Base-by-base conservation (phyloP, 2,329 filamentous ascomycete species). In the Fusarium avenaceum region DNA sequence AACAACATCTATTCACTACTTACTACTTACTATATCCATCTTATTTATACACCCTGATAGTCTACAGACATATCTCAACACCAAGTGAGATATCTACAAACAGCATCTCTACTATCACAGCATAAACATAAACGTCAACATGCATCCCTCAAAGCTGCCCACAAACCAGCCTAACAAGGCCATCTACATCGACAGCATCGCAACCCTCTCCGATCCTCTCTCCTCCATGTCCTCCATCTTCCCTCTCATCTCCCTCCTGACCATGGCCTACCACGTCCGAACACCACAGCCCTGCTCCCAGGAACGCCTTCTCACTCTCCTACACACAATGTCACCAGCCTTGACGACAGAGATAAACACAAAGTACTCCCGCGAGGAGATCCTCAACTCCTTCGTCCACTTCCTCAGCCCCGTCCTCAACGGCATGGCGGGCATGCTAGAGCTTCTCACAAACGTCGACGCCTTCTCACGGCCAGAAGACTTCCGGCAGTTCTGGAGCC, bases 401-500 rank as follows among this genome's bases (percentile, higher is more conserved):
- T 74, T 74, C 51, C 61, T 74, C 39, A 74, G 71, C 56, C 72
- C 77, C 13, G 76, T 79, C 14, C 77, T 79, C 56, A 77, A 75
- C 58, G 77, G 77, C 38, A 70, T 78, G 66, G 75, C 76, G 5
- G 77, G 77, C 17, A 73, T 79, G 62, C 54, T 70, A 15, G 76
- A 78, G 32, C 74, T 79, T 30, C 70, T 77, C 40, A 57, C 70
- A 33, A 75, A 75, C 45, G 75, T 79, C 28, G 74, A 72, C 35
- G 77, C 73, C 47, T 74, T 74, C 54, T 72, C 72, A 7, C 66
- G 76, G 7, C 77, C 77, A n/a, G 74, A 72, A 22, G 72, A 74
- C 47, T 79, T 79, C 57, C 67, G 77, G 13, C 73, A 76, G 33
- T 79, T 79, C 56, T 79, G 77, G 77, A 73, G 66, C 20, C 69